Percentiles rank a stretch among this genome's conserved stretches.
These are phyloP conservation scores for Gynochthodes officinalis DNA, from an alignment of 257 asterid genomes.

Conservation along the genomic window DNA sequence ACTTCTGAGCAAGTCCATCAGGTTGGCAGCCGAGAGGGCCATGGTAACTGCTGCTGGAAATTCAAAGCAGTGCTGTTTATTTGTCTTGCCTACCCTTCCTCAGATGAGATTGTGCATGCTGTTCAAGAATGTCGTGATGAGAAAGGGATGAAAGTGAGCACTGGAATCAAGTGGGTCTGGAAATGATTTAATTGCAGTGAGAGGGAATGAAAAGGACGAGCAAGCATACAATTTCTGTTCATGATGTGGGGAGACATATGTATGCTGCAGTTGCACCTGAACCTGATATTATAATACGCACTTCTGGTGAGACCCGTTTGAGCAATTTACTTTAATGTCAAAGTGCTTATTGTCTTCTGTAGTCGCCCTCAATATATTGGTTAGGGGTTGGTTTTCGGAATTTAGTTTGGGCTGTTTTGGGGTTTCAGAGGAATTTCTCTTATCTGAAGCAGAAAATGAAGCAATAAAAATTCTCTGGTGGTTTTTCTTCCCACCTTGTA, in stretches of 20 bases:
- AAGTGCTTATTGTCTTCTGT: slow-evolving; percentile 52
- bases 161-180: too few species aligned
- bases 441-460: slow-evolving; percentile 45
- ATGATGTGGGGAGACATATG: slow-evolving; percentile 57
- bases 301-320: slow-evolving; percentile 79
- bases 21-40: too few species aligned
- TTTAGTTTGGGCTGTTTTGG: slow-evolving; percentile 53
- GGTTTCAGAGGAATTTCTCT: slow-evolving; percentile 46
- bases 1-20: too few species aligned
- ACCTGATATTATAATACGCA: slow-evolving; percentile 64
- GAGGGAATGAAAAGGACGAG: too few species aligned
- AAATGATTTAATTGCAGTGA: too few species aligned
- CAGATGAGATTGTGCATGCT: too few species aligned
- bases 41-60: too few species aligned
- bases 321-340: slow-evolving; percentile 86
- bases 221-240: too few species aligned
- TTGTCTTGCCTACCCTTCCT: too few species aligned
- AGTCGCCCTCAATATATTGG: slow-evolving; percentile 64
- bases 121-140: too few species aligned
- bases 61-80: too few species aligned
- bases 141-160: too few species aligned
- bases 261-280: slow-evolving; percentile 60
- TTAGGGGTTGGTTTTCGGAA: slow-evolving; percentile 75
- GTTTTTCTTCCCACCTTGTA: neutral
- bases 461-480: slow-evolving; percentile 14